Base-by-base conservation (phyloP, 2,329 filamentous ascomycete species). In the Cytospora chrysosperma region DNA sequence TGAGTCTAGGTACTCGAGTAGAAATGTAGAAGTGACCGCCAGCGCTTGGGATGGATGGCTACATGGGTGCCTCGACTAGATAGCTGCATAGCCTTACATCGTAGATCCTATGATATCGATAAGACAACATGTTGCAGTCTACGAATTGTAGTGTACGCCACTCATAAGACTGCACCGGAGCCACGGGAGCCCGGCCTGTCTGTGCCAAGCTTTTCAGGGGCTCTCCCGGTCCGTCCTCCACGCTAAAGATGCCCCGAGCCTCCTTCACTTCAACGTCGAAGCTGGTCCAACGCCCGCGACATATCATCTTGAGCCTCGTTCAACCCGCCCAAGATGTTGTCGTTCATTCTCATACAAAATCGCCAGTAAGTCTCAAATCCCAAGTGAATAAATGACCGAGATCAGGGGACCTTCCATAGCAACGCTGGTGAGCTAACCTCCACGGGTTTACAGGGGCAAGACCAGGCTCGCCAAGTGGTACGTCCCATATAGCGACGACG, bases 401-500 rank as follows among this genome's bases (percentile, higher is more conserved):
- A 9, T 19, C n/a, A 12, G 10, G 30, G 15, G 8, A 9, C 49
- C 4, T 47, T 4, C 5, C 21, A 47, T 9, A 54, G 15, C n/a
- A 54, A n/a, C n/a, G n/a, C n/a, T n/a, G n/a, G 21, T 37, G 5
- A 26, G 58, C 61, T 65, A 57, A 67, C 55, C 24, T 21, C n/a
- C 40, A 32, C 28, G 30, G 27, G 19, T 8, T 53, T 50, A 26
- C 70, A 97, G 94, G 85, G 95, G 95, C 79, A 99, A 99, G 82
- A 99, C 95, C 71, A 91, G 95, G 71, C 85, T 99, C 68, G 95
- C 95, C 69, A 99, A 99, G 81, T 99, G 94, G 94, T 99, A 99
- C 82, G 92, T 91, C 70, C 94, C 95, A 67, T 99, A 97, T 82
- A 96, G 88, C 79, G 95, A 99, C 82, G 94, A 98, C 77, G 93